Percentiles rank a stretch among this genome's conserved stretches.
phyloP scores from a whole-genome alignment of 2,329 filamentous ascomycete genomes.

The Phialophora chinensis region DNA sequence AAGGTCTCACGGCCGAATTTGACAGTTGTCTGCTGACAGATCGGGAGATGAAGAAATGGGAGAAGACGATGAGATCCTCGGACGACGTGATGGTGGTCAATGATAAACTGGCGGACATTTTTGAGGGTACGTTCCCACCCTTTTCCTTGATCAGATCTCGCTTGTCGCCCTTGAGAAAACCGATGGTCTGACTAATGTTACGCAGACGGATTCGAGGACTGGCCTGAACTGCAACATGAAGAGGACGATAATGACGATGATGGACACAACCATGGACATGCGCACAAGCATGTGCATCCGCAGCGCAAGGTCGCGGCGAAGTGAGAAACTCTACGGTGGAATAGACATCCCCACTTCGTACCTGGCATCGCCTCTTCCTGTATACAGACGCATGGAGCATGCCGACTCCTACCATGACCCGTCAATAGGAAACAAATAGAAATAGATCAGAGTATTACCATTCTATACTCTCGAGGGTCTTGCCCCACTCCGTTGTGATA shows the following conservation, averaged over 20 bases:
- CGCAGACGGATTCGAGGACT: slow-evolving; percentile 63
- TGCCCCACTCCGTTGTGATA: no score
- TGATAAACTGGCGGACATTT: slow-evolving; percentile 57
- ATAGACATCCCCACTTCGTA: no score
- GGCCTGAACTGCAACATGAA: slow-evolving; percentile 47
- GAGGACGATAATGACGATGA: slow-evolving; percentile 19
- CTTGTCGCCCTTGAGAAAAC: not conserved
- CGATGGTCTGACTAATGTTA: not conserved
- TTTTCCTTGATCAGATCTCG: not conserved
- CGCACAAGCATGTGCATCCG: no score
- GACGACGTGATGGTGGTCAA: slow-evolving; percentile 50
- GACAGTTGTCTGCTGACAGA: slow-evolving; percentile 69
- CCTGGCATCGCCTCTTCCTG: no score
- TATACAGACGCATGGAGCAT: no score
- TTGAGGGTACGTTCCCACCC: slow-evolving; percentile 49
- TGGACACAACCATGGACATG: not conserved
- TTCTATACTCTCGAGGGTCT: no score
- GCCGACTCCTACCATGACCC: no score
- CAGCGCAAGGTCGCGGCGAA: no score
- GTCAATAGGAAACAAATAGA: no score
- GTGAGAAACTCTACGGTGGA: no score
- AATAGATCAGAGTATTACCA: no score
- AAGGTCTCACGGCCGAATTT: slow-evolving; percentile 59
- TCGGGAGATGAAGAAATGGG: slow-evolving; percentile 62
- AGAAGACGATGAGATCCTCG: slow-evolving; percentile 56